Evolutionary conservation across 164 flowering plant genomes (phyloP).

Genomic region (Macadamia tetraphylla): DNA sequence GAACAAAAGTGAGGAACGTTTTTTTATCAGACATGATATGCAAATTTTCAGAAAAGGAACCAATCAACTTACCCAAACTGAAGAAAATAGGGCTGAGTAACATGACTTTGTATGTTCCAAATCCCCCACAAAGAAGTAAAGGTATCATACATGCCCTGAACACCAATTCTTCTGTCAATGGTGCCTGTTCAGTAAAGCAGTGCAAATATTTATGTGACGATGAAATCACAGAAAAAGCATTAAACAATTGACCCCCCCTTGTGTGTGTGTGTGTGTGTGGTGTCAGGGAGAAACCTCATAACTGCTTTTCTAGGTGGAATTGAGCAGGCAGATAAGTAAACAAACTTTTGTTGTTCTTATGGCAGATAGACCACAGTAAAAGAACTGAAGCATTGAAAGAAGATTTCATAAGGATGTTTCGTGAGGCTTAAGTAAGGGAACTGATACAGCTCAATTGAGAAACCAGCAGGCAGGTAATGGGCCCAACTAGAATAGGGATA

Average conservation of each 20-base stretch:
- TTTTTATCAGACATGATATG: neutral
- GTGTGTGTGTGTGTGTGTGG: no score
- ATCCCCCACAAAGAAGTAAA: constrained; percentile 89
- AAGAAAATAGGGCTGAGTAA: constrained; percentile 83
- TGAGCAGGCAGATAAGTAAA: neutral
- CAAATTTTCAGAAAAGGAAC: neutral
- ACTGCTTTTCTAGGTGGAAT: no score
- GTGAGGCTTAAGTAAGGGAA: no score
- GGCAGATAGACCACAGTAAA: neutral
- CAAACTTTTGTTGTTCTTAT: neutral
- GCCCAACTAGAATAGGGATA: no score
- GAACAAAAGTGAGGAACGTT: neutral
- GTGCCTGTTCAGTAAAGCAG: constrained; percentile 53
- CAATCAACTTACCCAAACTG: constrained; percentile 65
- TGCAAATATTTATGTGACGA: neutral
- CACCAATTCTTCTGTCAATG: constrained; percentile 89
- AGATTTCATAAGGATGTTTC: no score
- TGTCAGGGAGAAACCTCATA: neutral
- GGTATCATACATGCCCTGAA: constrained; percentile 97
- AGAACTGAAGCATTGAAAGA: no score
- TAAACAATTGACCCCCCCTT: no score
- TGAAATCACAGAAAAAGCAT: neutral
- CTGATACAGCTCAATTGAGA: no score
- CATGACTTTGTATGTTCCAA: constrained; percentile 39
- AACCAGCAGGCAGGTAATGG: no score